These are phyloP conservation scores for Beauveria sp. DNA, from an alignment of 2,329 filamentous ascomycete species.

Conservation along the genomic window DNA sequence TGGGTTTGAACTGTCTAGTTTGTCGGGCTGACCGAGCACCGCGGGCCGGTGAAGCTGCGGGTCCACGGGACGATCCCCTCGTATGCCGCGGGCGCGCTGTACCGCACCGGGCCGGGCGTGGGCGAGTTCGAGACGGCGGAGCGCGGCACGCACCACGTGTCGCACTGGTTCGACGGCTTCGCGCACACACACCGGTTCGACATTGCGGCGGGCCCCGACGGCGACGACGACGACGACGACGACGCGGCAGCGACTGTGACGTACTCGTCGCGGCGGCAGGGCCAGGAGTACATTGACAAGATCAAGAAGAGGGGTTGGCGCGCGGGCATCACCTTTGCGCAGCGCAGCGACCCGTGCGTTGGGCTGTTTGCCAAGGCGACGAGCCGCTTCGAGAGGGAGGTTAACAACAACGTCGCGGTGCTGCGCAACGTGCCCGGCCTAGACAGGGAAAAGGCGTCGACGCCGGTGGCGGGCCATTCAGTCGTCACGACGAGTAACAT, in stretches of 20 bases:
- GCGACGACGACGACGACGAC: too few species aligned
- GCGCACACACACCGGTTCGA: slow-evolving; percentile 59
- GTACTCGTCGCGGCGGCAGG: slow-evolving; percentile 58
- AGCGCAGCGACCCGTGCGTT: slow-evolving; percentile 60
- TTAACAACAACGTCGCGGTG: slow-evolving; percentile 50
- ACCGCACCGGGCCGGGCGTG: slow-evolving; percentile 61
- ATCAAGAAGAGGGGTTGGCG: slow-evolving; percentile 47
- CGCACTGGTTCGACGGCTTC: slow-evolving; percentile 70
- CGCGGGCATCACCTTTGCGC: slow-evolving; percentile 51
- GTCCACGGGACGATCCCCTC: slow-evolving; percentile 56
- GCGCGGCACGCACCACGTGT: slow-evolving; percentile 45
- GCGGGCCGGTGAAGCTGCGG: slow-evolving; percentile 49
- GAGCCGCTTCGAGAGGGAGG: slow-evolving; percentile 38
- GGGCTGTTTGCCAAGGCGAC: slow-evolving; percentile 59
- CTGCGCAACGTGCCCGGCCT: slow-evolving; percentile 32
- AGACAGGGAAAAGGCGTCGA: not conserved
- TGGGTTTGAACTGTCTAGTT: slow-evolving; percentile 37
- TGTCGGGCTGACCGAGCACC: slow-evolving; percentile 52
- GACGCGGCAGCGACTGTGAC: not conserved
- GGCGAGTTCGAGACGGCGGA: slow-evolving; percentile 48
- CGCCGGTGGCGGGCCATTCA: slow-evolving; percentile 20
- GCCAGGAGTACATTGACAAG: slow-evolving; percentile 31
- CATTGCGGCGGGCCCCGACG: slow-evolving; percentile 32
- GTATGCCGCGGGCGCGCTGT: slow-evolving; percentile 60
- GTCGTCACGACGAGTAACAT: slow-evolving; percentile 14